Base-by-base conservation (phyloP, 768 basidiomycete genomes). In the Agaricus blazei region DNA sequence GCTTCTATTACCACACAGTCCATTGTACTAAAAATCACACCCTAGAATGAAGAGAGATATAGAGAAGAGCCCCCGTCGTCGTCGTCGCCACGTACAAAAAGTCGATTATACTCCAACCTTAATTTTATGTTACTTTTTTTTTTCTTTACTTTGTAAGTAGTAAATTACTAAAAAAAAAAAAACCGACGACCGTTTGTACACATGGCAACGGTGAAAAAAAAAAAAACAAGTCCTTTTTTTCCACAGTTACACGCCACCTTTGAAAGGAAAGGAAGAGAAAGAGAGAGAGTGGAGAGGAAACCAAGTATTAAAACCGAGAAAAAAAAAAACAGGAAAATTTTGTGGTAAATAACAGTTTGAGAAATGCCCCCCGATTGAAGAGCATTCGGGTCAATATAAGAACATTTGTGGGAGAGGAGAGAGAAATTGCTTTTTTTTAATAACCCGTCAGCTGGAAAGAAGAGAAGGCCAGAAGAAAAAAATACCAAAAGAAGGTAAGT, bases 361-460 rank as follows among this genome's bases (percentile, higher is more conserved):
- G 37, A 19, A 19, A 19, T 19, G 36, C 27, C 46, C 46, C 24
- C 34, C 43, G 38, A 41, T 59, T 54, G 23, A 58, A 63, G 52
- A 56, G 48, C 58, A 62, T 48, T 56, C 19, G 19, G 56, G 51
- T 24, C 54, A 58, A 44, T 54, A 57, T 48, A 47, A 60, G 44
- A 47, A 56, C 46, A 51, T 55, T 19, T 19, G 19, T 19, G 19
- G 19, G 19, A 19, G 19, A 19, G 19, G 19, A 51, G 54, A 51
- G 44, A 37, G 23, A 3, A 62, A 52, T 51, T 43, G 60, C 48
- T 31, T 50, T 48, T 42, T 36, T 48, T 31, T 38, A 26, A 46
- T 51, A 42, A 40, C 44, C 48, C 26, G 48, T 54, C 31, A 50
- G 48, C 31, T 28, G n/a, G 27, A 48, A 48, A 15, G 40, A 47